Percentiles rank a stretch among this genome's conserved stretches.
Conservation (phyloP, 2,329 filamentous ascomycete genomes). For the Ascochyta pisi region DNA sequence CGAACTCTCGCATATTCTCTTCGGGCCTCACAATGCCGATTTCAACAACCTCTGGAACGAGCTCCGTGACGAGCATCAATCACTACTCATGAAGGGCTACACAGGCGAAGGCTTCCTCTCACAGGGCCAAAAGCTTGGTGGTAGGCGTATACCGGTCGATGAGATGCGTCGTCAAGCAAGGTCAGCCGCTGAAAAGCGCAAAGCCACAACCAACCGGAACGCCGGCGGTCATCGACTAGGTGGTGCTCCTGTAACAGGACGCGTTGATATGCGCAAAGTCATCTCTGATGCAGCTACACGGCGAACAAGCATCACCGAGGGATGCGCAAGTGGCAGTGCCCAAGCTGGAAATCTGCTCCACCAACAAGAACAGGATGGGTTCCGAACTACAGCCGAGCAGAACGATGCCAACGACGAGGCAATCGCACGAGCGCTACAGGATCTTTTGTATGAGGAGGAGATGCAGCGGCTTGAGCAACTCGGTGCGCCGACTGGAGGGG, state of each 20-base stretch:
- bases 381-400: constrained; percentile 83
- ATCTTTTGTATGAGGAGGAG: constrained; percentile 83
- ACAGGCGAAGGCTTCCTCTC: constrained; percentile 89
- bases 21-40: constrained; percentile 79
- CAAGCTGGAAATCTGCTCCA: constrained; percentile 71
- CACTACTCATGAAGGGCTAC: constrained; percentile 79
- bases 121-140: constrained; percentile 74
- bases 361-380: constrained; percentile 72
- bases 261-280: constrained; percentile 72
- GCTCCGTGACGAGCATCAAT: constrained; percentile 83
- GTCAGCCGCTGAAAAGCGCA: constrained; percentile 74
- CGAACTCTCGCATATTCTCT: constrained; percentile 86
- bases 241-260: constrained; percentile 63
- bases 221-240: constrained; percentile 78
- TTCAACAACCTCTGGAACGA: constrained; percentile 92
- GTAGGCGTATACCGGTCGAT: constrained; percentile 61
- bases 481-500: constrained; percentile 48
- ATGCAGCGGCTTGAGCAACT: constrained; percentile 57
- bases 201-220: constrained; percentile 63
- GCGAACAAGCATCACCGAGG: constrained; percentile 70
- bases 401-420: constrained; percentile 88
- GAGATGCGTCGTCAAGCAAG: constrained; percentile 79
- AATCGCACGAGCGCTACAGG: constrained; percentile 84
- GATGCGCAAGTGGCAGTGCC: constrained; percentile 76
- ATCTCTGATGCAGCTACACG: constrained; percentile 74